Evolutionary conservation across 352 stramenopile genomes (phyloP).

Genomic region (Phytopythium vexans): DNA sequence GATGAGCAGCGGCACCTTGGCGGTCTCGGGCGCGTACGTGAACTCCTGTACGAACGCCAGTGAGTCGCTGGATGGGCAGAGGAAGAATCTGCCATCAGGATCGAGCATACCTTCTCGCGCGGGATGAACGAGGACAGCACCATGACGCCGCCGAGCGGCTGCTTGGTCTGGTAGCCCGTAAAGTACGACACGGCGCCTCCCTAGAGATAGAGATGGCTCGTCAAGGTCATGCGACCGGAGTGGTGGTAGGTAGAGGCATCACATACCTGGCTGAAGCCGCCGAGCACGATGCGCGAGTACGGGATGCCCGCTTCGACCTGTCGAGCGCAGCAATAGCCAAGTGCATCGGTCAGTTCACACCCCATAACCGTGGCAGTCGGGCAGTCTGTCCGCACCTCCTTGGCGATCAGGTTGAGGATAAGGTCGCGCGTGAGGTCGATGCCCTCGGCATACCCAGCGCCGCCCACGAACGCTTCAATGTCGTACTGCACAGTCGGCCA

Average conservation of each 20-base stretch:
- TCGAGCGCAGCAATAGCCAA: background rate
- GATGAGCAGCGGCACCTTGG: conserved; percentile 57
- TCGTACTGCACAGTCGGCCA: conserved; percentile 70
- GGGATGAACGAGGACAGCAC: conserved; percentile 75
- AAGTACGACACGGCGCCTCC: conserved; percentile 89
- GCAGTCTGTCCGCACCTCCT: conserved; percentile 26
- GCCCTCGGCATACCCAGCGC: conserved; percentile 84
- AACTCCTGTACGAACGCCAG: conserved; percentile 26
- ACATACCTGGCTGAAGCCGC: conserved; percentile 89
- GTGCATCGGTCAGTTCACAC: background rate
- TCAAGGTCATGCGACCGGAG: too few relatives aligned
- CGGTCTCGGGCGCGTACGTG: conserved; percentile 33
- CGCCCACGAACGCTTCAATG: conserved; percentile 89
- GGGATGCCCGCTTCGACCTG: conserved; percentile 59
- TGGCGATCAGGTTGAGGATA: conserved; percentile 74
- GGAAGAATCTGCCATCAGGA: background rate
- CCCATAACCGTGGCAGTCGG: background rate
- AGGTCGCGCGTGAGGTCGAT: conserved; percentile 75
- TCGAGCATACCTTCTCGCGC: conserved; percentile 27
- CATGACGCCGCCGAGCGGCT: conserved; percentile 62
- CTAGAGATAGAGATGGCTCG: conserved; percentile 3
- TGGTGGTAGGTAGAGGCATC: too few relatives aligned
- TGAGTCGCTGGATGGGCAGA: background rate
- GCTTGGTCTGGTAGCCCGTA: conserved; percentile 62
- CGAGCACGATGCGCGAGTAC: conserved; percentile 89